Percentiles rank a stretch among this genome's conserved stretches.
phyloP scores from a whole-genome alignment of 148 eudicot genomes.

The Heliosperma pusillum region DNA sequence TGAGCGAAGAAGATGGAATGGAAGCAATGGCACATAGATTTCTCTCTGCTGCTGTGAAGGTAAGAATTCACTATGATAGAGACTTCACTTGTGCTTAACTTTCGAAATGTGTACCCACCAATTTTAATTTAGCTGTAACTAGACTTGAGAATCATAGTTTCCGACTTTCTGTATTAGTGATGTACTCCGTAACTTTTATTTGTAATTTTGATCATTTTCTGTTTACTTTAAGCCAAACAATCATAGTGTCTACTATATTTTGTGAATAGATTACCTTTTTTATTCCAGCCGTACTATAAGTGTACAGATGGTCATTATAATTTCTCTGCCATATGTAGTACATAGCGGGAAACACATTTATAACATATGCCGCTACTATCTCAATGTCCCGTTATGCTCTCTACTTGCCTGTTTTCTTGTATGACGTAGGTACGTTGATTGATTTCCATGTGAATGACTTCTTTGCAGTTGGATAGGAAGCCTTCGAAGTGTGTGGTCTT shows the following conservation, averaged over 20 bases:
- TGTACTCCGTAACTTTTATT: too few species aligned
- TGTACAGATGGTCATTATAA: too few species aligned
- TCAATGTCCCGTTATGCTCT: neutral
- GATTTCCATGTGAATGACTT: neutral
- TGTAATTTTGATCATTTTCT: too few species aligned
- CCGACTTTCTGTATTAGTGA: neutral
- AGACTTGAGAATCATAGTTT: neutral
- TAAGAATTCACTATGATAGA: constrained; percentile 7
- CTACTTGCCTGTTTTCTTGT: neutral
- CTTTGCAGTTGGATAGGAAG: constrained; percentile 92
- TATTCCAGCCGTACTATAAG: too few species aligned
- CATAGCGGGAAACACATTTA: too few species aligned
- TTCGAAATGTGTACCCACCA: neutral
- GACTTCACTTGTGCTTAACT: neutral
- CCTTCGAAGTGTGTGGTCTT: constrained; percentile 93
- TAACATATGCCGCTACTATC: neutral
- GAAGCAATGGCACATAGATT: constrained; percentile 92
- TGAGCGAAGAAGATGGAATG: constrained; percentile 94
- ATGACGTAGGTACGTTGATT: neutral
- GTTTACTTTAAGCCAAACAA: too few species aligned
- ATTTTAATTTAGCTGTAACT: neutral
- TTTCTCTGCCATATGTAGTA: too few species aligned
- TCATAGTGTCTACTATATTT: too few species aligned
- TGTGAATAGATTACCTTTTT: too few species aligned
- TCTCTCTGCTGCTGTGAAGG: constrained; percentile 91